Conservation (phyloP, 225 moss, liverwort and hornwort genomes). For the Physcomitrellopsis africana region DNA sequence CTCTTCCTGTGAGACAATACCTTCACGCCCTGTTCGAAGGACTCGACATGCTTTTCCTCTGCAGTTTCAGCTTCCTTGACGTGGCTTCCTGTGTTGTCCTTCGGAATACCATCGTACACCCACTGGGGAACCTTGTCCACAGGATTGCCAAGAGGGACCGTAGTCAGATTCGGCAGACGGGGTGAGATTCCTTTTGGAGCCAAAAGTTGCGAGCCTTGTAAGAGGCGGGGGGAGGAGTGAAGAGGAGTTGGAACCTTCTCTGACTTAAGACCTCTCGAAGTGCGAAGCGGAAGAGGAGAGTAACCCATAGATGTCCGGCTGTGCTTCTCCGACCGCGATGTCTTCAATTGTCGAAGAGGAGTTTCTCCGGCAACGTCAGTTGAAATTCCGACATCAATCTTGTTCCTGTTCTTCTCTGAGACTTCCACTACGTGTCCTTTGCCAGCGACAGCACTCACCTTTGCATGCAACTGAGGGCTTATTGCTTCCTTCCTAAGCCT, state of each 20-base stretch:
- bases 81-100: conserved; percentile 37
- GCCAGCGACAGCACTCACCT: conserved; percentile 11
- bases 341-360: conserved; percentile 57
- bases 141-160: conserved; percentile 51
- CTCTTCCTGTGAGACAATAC: conserved; percentile 40
- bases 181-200: conserved; percentile 53
- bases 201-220: conserved; percentile 48
- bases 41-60: conserved; percentile 38
- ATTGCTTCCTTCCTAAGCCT: neutral
- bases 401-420: conserved; percentile 45
- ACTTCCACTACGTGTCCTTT: conserved; percentile 35
- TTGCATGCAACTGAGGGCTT: conserved; percentile 16
- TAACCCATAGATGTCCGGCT: conserved; percentile 19
- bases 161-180: conserved; percentile 42
- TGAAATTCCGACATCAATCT: conserved; percentile 16
- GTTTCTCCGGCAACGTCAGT: conserved; percentile 37
- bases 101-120: conserved; percentile 48
- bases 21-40: conserved; percentile 40
- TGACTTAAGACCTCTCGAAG: conserved; percentile 30
- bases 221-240: conserved; percentile 49
- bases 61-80: conserved; percentile 36
- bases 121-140: conserved; percentile 57
- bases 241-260: conserved; percentile 49
- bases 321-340: conserved; percentile 46
- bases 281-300: conserved; percentile 37